A percentile compares a stretch with the other conserved stretches of the same genome.
Conservation (phyloP, 2,329 filamentous ascomycete species). For the Hypoxylon sp. region DNA sequence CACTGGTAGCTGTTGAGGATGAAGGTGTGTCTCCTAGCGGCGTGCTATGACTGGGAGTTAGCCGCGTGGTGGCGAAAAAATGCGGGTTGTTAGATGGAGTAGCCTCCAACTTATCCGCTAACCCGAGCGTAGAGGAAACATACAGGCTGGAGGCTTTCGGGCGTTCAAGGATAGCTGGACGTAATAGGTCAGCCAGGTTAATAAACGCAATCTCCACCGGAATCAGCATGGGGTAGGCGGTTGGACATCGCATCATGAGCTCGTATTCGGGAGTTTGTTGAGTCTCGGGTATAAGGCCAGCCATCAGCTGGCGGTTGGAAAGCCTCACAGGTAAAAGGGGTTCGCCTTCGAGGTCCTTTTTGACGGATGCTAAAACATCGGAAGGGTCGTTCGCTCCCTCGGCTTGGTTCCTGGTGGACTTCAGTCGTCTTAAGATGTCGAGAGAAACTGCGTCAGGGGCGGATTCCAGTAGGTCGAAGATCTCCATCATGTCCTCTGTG, state of each 20-base stretch:
- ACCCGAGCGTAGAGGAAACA: constrained; percentile 4
- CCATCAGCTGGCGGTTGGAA: constrained; percentile 43
- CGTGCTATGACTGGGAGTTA: constrained; percentile 23
- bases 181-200: constrained; percentile 40
- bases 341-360: constrained; percentile 39
- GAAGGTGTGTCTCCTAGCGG: constrained; percentile 24
- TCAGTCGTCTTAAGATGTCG: constrained; percentile 43
- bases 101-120: background rate
- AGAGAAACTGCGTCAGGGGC: constrained; percentile 40
- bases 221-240: constrained; percentile 37
- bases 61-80: background rate
- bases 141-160: constrained; percentile 22
- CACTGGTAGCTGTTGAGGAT: constrained; percentile 10
- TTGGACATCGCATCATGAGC: constrained; percentile 45
- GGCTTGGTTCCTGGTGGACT: constrained; percentile 29
- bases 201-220: constrained; percentile 41
- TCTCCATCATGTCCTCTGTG: constrained; percentile 38
- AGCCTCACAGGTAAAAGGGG: constrained; percentile 34
- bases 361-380: constrained; percentile 39
- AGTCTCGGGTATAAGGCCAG: constrained; percentile 40
- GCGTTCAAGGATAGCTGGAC: constrained; percentile 29
- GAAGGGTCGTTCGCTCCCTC: constrained; percentile 35
- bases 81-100: background rate
- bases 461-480: constrained; percentile 42
- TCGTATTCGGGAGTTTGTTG: constrained; percentile 41